A percentile compares a stretch with the other conserved stretches of the same genome.
These are phyloP conservation scores for Venturia asperata DNA, from an alignment of 2,329 filamentous ascomycete species.

Conservation along the genomic window DNA sequence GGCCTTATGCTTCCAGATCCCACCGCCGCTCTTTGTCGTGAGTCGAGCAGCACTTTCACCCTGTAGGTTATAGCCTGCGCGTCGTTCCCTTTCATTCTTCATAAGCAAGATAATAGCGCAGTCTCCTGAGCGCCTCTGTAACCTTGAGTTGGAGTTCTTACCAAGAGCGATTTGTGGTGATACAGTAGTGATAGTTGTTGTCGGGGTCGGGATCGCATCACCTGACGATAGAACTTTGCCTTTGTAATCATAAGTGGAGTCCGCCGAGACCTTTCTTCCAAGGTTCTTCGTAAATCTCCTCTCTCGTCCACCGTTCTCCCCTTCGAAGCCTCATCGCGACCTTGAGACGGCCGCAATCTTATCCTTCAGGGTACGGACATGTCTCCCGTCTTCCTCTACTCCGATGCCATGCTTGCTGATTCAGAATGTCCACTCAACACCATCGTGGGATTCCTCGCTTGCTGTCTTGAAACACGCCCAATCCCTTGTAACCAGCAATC, in stretches of 20 bases:
- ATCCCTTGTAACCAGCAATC: background rate
- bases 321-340: background rate
- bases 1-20: background rate
- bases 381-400: background rate
- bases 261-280: background rate
- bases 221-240: too few relatives aligned
- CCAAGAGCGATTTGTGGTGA: background rate
- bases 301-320: background rate
- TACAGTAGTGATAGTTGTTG: too few relatives aligned
- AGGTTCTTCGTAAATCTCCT: background rate
- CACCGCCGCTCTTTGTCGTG: background rate
- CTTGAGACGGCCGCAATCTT: background rate
- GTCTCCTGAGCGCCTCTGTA: background rate
- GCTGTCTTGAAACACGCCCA: background rate
- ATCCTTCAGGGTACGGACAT: background rate
- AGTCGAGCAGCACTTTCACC: background rate
- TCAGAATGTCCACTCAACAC: background rate
- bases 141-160: background rate
- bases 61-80: background rate
- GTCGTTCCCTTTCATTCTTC: conserved; percentile 3
- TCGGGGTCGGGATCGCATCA: too few relatives aligned
- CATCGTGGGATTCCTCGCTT: background rate
- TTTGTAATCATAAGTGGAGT: too few relatives aligned
- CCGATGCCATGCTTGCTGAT: background rate
- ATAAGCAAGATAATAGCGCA: too few relatives aligned